These are phyloP conservation scores for Globisporangium nunn DNA, from an alignment of 352 stramenopile genomes.

Conservation along the genomic window DNA sequence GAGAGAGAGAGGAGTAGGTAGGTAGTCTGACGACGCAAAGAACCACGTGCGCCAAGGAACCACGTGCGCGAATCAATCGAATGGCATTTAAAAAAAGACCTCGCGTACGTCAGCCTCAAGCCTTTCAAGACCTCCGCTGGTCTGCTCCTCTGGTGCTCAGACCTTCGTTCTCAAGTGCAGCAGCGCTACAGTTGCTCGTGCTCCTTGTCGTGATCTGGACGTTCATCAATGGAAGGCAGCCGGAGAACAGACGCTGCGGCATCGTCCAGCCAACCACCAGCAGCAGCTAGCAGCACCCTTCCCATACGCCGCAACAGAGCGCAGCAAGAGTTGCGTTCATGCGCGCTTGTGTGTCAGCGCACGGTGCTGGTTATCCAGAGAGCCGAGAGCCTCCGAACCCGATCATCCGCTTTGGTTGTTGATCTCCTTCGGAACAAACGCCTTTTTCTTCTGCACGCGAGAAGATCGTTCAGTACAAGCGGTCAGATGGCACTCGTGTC, in stretches of 20 bases:
- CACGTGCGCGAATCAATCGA: too few species aligned
- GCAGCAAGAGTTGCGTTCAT: neutral
- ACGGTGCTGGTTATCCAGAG: neutral
- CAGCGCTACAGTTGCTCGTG: neutral
- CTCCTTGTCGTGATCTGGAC: neutral
- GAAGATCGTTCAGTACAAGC: neutral
- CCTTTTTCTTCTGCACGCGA: constrained; percentile 45
- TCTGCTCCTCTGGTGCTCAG: neutral
- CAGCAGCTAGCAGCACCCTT: too few species aligned
- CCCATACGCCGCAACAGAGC: neutral
- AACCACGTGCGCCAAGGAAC: too few species aligned
- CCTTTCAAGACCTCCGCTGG: too few species aligned
- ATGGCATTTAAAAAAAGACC: too few species aligned
- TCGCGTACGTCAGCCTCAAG: too few species aligned
- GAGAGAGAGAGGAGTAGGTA: too few species aligned
- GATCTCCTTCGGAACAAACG: constrained; percentile 53
- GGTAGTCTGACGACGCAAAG: too few species aligned
- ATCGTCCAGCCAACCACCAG: neutral
- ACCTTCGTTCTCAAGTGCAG: neutral
- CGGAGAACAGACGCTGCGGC: neutral
- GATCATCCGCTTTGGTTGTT: constrained; percentile 13
- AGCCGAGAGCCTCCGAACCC: neutral
- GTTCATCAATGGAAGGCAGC: too few species aligned
- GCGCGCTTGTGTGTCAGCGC: neutral
- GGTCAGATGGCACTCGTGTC: neutral